Base-by-base conservation (phyloP, 371 early-diverging fungal genomes). In the Mortierella sp. region DNA sequence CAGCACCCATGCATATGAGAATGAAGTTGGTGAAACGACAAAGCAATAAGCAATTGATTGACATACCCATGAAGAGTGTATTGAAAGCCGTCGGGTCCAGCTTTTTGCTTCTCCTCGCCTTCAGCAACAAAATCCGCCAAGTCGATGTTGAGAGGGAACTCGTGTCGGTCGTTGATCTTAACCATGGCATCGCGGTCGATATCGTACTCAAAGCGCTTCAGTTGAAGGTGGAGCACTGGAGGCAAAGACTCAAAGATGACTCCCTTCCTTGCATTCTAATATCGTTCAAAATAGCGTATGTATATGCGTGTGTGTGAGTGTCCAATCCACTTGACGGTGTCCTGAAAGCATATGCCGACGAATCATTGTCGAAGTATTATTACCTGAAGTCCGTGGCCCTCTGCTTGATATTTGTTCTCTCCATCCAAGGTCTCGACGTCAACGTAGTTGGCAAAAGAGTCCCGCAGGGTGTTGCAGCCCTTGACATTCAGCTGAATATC, bases 131-230 rank as follows among this genome's bases (percentile, higher is more conserved):
- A 99, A n/a, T 93, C 92, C n/a, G 91, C 93, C 63, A 99, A 87
- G 74, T 99, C 97, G 66, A 99, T 92, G 65, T 92, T 90, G n/a
- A 90, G 86, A 16, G 99, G 98, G 87, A 96, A 99, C 82, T 98
- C 99, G 85, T 96, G 96, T n/a, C 99, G 94, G 86, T 99, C 99
- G 89, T 99, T 99, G 87, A 98, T 96, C 93, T 99, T 99, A 77
- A 98, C 95, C 95, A 96, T 95, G 3, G 92, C 90, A 79, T 97
- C 97, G n/a, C 91, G 88, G 87, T 93, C 91, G 72, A 97, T 93
- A 84, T 99, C 99, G 86, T 99, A 98, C 85, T 98, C 98, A 83
- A 99, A 99, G 22, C 99, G 91, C 85, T 99, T 99, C 71, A 99
- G 87, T 84, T 99, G 99, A 69, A 99, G 87, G 85, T 99, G 99